Percentiles rank a stretch among this genome's conserved stretches.
These are phyloP conservation scores for Fusarium buxicola DNA, from an alignment of 2,329 filamentous ascomycete species.

Conservation along the genomic window DNA sequence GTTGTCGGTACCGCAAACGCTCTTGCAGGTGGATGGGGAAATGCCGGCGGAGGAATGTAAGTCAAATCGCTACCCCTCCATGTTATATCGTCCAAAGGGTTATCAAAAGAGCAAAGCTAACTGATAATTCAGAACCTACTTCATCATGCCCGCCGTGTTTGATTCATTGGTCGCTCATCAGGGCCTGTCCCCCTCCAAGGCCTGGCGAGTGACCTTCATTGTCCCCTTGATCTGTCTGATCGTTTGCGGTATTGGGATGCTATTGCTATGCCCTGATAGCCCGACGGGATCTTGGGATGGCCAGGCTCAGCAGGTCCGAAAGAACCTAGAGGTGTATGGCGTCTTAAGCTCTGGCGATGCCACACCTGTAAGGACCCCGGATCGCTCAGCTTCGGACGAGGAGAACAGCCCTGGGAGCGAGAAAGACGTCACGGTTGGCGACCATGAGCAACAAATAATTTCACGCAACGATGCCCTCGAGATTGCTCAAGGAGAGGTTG, in stretches of 20 bases:
- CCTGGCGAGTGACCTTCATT: constrained; percentile 88
- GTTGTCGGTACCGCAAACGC: constrained; percentile 91
- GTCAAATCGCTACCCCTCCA: constrained; percentile 6
- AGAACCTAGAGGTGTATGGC: constrained; percentile 62
- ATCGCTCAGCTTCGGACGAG: constrained; percentile 50
- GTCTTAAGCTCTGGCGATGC: constrained; percentile 58
- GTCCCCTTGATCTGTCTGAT: constrained; percentile 84
- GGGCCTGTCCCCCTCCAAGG: constrained; percentile 72
- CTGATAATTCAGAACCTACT: constrained; percentile 72
- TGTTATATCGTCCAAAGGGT: not conserved
- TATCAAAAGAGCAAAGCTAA: constrained; percentile 1
- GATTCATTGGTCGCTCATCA: constrained; percentile 74
- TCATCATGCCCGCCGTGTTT: constrained; percentile 91
- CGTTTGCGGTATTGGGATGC: constrained; percentile 72
- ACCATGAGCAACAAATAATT: constrained; percentile 60
- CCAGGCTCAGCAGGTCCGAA: constrained; percentile 68
- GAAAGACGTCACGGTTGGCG: constrained; percentile 52
- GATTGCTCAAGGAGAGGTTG: constrained; percentile 63
- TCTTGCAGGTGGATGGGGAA: constrained; percentile 85
- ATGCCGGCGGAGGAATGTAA: constrained; percentile 83
- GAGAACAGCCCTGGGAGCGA: constrained; percentile 52
- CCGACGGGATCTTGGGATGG: constrained; percentile 86
- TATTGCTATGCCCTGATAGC: constrained; percentile 82
- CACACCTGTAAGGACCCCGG: constrained; percentile 60
- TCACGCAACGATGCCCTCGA: constrained; percentile 65